These are phyloP conservation scores for Gremmenia infestans DNA, from an alignment of 2,329 filamentous ascomycete genomes.

Conservation along the genomic window DNA sequence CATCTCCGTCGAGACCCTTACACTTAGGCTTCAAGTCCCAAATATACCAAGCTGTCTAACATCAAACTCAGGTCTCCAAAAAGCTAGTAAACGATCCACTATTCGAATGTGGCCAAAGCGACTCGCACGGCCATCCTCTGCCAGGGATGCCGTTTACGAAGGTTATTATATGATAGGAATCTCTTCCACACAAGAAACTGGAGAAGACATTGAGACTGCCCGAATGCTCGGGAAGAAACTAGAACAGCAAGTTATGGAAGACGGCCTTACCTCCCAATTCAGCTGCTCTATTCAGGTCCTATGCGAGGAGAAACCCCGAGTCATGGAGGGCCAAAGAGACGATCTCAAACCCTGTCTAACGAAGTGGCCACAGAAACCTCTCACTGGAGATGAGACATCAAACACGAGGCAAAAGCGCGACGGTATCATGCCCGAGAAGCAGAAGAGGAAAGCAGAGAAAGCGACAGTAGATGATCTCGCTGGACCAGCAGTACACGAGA, in stretches of 20 bases:
- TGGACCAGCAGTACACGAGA: not conserved
- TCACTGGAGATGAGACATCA: not conserved
- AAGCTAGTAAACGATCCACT: not conserved
- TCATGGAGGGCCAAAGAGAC: too few relatives aligned
- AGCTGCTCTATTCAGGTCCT: not conserved
- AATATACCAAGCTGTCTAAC: not conserved
- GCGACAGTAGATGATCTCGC: not conserved
- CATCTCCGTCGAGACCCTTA: not conserved
- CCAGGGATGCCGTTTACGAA: conserved; percentile 14
- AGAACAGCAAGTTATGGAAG: not conserved
- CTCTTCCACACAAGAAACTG: not conserved
- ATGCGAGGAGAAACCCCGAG: too few relatives aligned
- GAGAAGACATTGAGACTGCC: not conserved
- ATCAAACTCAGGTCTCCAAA: not conserved
- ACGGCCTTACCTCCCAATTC: not conserved
- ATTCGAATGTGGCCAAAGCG: conserved; percentile 15
- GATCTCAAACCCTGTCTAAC: not conserved
- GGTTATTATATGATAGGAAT: conserved; percentile 12
- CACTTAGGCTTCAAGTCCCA: too few relatives aligned
- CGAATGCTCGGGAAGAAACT: not conserved
- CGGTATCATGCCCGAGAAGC: not conserved
- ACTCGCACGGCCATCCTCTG: conserved; percentile 4
- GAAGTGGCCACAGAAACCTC: not conserved
- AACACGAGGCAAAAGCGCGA: not conserved
- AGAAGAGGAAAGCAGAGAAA: not conserved